Base-by-base conservation (phyloP, 805 yeast genomes). In the Nakazawaea wickerhamii region DNA sequence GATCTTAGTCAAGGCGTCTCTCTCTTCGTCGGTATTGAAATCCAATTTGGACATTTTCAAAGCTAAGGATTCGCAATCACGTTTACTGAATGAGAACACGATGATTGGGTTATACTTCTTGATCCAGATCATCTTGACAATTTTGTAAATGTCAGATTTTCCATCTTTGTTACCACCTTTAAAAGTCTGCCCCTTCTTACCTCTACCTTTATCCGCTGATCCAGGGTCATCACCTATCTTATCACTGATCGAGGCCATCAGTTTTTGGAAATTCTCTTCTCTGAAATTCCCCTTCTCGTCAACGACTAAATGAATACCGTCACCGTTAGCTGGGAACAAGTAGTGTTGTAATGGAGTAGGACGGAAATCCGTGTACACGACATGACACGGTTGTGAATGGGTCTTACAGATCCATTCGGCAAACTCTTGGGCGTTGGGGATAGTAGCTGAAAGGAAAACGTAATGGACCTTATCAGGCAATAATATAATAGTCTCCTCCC, bases 331-430 rank as follows among this genome's bases (percentile, higher is more conserved):
- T 21, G 99, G 99, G 70, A 93, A 93, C 41, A 93, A 68, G 56
- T 93, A 93, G 66, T 93, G 99, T 63, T 93, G 99, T 52, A 93
- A 70, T 1, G 99, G 99, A 5, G 99, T 93, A 30, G 99, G 99
- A 62, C 99, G 82, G 75, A 91, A 93, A 67, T 93, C 96, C 1
- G 99, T 93, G 64, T 93, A 93, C 17, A 93, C 99, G 62, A 93
- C 95, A 63, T 93, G 98, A 60, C 99, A 93, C 5, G 99, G 99
- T 63, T 95, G 99, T 35, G 76, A 71, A 60, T 93, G 99, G 43
- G 84, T 90, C 57, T 87, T 84, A 60, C 95, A 90, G 45, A 93
- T 87, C 99, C 99, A 93, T 63, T 91, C 96, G 9, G 98, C 97
- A 68, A 91, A 91, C 60, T 91, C 96, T 90, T 87, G 84, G 1